Evolutionary conservation across 768 basidiomycete genomes (phyloP).

Genomic region (Rubroboletus pulcherrimus): DNA sequence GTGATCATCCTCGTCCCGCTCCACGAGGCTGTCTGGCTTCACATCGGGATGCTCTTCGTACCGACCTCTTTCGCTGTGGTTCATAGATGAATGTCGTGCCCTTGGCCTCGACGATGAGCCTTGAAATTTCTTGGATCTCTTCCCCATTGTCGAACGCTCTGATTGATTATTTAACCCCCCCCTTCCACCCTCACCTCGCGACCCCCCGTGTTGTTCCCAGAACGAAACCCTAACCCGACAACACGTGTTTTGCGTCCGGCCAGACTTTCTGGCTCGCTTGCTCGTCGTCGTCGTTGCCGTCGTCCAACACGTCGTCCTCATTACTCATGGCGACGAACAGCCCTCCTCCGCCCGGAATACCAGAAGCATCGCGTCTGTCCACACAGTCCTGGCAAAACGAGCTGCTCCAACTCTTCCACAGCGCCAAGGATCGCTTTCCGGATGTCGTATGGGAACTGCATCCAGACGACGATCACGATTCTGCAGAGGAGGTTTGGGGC

Average conservation of each 20-base stretch:
- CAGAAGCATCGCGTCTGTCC: constrained; percentile 62
- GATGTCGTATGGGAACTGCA: constrained; percentile 93
- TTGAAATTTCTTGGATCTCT: neutral
- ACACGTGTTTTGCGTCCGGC: constrained; percentile 29
- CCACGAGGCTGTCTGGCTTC: neutral
- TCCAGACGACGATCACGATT: constrained; percentile 48
- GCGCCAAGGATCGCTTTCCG: constrained; percentile 90
- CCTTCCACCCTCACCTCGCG: neutral
- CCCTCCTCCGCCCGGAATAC: constrained; percentile 29
- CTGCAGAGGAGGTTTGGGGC: constrained; percentile 70
- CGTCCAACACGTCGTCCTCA: constrained; percentile 26
- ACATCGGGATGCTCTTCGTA: neutral
- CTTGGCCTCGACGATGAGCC: neutral
- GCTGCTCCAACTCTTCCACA: constrained; percentile 69
- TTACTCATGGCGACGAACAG: constrained; percentile 27
- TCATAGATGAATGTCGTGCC: neutral
- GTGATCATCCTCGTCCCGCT: neutral
- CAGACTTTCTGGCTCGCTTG: constrained; percentile 2
- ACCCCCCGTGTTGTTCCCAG: neutral
- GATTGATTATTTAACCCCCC: neutral
- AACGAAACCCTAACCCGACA: constrained; percentile 26
- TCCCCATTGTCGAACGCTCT: neutral
- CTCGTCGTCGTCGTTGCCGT: constrained; percentile 21
- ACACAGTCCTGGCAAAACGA: constrained; percentile 78
- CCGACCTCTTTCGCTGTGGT: neutral